phyloP scores from a whole-genome alignment of 371 early-diverging fungal genomes.

The Scutellospora calospora region DNA sequence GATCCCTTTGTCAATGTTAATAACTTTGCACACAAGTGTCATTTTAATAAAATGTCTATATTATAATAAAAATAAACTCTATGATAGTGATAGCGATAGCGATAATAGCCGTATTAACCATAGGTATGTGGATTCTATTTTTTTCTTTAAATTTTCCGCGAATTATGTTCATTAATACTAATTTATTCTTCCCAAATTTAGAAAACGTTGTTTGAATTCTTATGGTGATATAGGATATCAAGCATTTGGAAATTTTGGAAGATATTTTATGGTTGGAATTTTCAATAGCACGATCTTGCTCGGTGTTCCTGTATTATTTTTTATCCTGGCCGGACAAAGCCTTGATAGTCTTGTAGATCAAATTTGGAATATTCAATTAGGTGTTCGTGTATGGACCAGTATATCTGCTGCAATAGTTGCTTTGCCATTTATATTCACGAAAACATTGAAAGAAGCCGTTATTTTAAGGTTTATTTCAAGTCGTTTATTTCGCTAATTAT shows the following conservation, averaged over 20 bases:
- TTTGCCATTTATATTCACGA: conserved; percentile 32
- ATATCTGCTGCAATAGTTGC: conserved; percentile 24
- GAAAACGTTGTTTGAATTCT: conserved; percentile 61
- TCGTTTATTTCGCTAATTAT: neutral
- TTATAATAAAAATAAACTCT: conserved; percentile 56
- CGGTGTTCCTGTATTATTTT: conserved; percentile 80
- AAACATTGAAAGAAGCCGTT: conserved; percentile 41
- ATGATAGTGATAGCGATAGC: no score
- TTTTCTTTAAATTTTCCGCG: no score
- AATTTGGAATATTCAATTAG: neutral
- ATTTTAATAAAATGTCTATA: conserved; percentile 80
- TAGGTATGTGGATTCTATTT: no score
- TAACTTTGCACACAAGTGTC: conserved; percentile 76
- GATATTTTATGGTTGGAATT: conserved; percentile 62
- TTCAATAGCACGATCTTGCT: conserved; percentile 75
- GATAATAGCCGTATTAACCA: no score
- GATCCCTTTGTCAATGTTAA: conserved; percentile 76
- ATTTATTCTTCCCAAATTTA: neutral
- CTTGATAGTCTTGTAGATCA: conserved; percentile 61
- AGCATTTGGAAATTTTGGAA: conserved; percentile 72
- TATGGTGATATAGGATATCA: conserved; percentile 71
- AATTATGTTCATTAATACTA: no score
- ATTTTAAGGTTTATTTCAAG: conserved; percentile 19
- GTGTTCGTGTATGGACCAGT: conserved; percentile 18
- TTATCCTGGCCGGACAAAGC: conserved; percentile 78